phyloP scores from a whole-genome alignment of 805 yeast species.

The Myxozyma kluyveri region DNA sequence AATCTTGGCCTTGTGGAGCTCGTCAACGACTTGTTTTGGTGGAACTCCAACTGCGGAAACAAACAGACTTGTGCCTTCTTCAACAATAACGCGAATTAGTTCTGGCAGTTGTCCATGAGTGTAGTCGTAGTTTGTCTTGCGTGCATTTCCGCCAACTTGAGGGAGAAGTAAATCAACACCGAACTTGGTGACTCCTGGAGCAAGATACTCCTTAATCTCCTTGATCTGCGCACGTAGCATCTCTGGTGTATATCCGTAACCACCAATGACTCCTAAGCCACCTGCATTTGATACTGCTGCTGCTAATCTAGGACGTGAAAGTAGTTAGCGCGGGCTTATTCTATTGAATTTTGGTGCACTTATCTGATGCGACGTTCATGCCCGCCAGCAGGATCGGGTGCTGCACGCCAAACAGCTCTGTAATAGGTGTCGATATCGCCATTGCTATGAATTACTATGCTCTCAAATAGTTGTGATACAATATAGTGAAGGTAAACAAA shows the following conservation, averaged over 20 bases:
- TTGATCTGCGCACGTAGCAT: slow-evolving; percentile 32
- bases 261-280: slow-evolving; percentile 36
- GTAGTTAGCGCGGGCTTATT: neutral
- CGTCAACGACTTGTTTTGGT: slow-evolving; percentile 31
- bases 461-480: neutral
- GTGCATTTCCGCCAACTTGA: slow-evolving; percentile 34
- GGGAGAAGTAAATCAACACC: slow-evolving; percentile 34
- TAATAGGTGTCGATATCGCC: slow-evolving; percentile 32
- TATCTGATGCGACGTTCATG: slow-evolving; percentile 35
- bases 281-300: slow-evolving; percentile 36
- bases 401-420: slow-evolving; percentile 32
- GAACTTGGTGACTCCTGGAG: slow-evolving; percentile 32
- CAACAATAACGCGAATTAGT: slow-evolving; percentile 31
- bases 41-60: slow-evolving; percentile 35
- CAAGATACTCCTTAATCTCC: slow-evolving; percentile 28
- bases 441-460: slow-evolving; percentile 6
- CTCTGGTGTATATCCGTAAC: slow-evolving; percentile 31
- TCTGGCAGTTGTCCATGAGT: slow-evolving; percentile 31
- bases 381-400: slow-evolving; percentile 34
- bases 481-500: neutral
- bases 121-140: slow-evolving; percentile 34
- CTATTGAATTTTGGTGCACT: slow-evolving; percentile 1
- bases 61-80: slow-evolving; percentile 30
- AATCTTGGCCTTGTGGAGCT: slow-evolving; percentile 31
- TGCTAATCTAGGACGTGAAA: slow-evolving; percentile 32